These are phyloP conservation scores for Xylariaceae sp. DNA, from an alignment of 2,329 filamentous ascomycete genomes.

Conservation along the genomic window DNA sequence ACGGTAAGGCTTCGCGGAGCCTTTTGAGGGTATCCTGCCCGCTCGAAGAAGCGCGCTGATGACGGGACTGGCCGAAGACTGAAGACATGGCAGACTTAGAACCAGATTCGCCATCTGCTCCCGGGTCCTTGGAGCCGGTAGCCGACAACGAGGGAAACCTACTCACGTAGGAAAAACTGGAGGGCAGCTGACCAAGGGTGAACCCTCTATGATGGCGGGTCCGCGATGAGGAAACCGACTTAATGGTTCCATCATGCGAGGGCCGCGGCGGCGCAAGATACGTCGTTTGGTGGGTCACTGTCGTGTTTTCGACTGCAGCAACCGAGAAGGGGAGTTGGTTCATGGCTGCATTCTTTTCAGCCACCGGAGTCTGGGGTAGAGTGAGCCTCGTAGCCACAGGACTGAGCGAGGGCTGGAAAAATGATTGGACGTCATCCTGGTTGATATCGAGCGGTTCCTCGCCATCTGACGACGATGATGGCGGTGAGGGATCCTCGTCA, in stretches of 20 bases:
- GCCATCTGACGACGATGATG: conserved; percentile 23
- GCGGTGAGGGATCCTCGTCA: conserved; percentile 26
- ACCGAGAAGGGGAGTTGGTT: conserved; percentile 38
- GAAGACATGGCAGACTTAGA: conserved; percentile 39
- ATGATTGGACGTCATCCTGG: conserved; percentile 53
- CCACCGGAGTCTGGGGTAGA: conserved; percentile 49
- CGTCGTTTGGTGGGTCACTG: conserved; percentile 21
- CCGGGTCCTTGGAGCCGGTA: conserved; percentile 37
- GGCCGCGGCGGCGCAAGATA: conserved; percentile 10
- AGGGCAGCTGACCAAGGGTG: conserved; percentile 28
- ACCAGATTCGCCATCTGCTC: conserved; percentile 30
- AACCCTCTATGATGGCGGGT: conserved; percentile 27
- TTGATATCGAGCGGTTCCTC: conserved; percentile 40
- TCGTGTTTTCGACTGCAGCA: conserved; percentile 27
- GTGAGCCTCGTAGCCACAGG: conserved; percentile 51
- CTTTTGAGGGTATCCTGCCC: conserved; percentile 54
- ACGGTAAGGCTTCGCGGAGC: conserved; percentile 53
- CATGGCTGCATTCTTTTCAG: conserved; percentile 54
- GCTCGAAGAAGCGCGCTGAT: conserved; percentile 48
- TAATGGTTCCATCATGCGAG: neutral
- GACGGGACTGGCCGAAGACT: conserved; percentile 44
- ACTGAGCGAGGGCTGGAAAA: conserved; percentile 56
- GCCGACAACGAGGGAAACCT: conserved; percentile 37
- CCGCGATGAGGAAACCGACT: conserved; percentile 4
- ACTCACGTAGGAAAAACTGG: conserved; percentile 16